Conservation (phyloP, 2,329 filamentous ascomycete species). For the Pestalotiopsis sp. region DNA sequence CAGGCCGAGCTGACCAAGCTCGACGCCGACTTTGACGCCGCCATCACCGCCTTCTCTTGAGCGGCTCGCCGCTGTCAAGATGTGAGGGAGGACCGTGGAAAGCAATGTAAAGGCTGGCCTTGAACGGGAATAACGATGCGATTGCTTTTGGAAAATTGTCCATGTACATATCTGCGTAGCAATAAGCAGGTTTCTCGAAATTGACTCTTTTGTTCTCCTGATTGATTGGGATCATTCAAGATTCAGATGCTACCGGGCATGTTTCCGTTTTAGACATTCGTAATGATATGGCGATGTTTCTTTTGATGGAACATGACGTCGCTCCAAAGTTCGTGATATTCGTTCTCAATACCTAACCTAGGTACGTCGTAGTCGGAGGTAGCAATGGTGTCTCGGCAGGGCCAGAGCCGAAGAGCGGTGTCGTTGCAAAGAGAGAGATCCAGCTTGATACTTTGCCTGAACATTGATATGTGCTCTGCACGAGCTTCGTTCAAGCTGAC, state of each 20-base stretch:
- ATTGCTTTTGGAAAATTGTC: neutral
- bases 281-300: too few species aligned
- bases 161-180: neutral
- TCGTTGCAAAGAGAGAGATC: too few species aligned
- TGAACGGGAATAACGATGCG: neutral
- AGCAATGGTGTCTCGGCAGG: too few species aligned
- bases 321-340: too few species aligned
- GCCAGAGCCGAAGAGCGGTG: too few species aligned
- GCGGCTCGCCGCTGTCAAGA: neutral
- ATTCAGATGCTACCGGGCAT: too few species aligned
- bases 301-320: too few species aligned
- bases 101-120: neutral
- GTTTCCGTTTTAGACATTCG: too few species aligned
- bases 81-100: neutral
- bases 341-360: too few species aligned
- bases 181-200: neutral
- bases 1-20: neutral
- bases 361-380: too few species aligned
- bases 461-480: neutral
- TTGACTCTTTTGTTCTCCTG: neutral
- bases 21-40: conserved; percentile 5
- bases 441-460: neutral
- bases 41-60: conserved; percentile 10
- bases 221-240: neutral
- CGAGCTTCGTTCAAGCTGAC: neutral